Evolutionary conservation across 2,329 filamentous ascomycete species (phyloP), one percentile per base, ranked within the genome.

Genomic region (Colletotrichum sp.): DNA sequence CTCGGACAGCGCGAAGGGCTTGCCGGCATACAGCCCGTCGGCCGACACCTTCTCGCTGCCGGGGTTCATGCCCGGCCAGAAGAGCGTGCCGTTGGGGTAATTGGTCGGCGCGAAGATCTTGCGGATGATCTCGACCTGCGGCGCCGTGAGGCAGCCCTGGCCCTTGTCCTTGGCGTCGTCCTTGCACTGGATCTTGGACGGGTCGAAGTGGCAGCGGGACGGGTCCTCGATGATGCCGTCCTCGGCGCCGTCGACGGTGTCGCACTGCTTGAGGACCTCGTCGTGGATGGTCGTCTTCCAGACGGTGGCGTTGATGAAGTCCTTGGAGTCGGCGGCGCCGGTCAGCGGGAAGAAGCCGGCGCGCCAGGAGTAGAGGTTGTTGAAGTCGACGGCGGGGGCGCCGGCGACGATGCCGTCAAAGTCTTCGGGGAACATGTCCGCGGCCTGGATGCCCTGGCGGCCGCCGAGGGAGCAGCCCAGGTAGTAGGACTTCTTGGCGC

Each of bases 391-490:
- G 1, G 89, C 89, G 34, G 87, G 81, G 1, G 82, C 81, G 12
- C 89, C 89, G 16, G 90, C 87, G 2, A 92, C 79, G 12, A 90
- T 85, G 24, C 91, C 91, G 78, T 92, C 90, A 72, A 92, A 92
- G 78, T 87, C 85, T 63, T 85, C 82, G 3, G 86, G 81, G 4
- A 85, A 83, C 15, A 85, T 84, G 21, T 82, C 82, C 0, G 87
- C 86, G 16, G 87, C 81, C 66, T 88, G 88, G 18, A 90, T 81
- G 18, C 89, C 89, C 81, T 91, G 89, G 4, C 89, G 83, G 3
- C 90, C 90, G 28, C 90, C 89, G 5, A 88, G 90, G 1, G 88
- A 90, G 79, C 89, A 91, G 18, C 89, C 89, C 12, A 85, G 80
- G 78, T 88, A 90, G 79, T 90, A 90, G 10, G 85, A 87, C 69